A percentile compares a stretch with the other conserved stretches of the same genome.
Evolutionary conservation across 139 green algal species (phyloP).

Genomic region (Mychonastes homosphaera): DNA sequence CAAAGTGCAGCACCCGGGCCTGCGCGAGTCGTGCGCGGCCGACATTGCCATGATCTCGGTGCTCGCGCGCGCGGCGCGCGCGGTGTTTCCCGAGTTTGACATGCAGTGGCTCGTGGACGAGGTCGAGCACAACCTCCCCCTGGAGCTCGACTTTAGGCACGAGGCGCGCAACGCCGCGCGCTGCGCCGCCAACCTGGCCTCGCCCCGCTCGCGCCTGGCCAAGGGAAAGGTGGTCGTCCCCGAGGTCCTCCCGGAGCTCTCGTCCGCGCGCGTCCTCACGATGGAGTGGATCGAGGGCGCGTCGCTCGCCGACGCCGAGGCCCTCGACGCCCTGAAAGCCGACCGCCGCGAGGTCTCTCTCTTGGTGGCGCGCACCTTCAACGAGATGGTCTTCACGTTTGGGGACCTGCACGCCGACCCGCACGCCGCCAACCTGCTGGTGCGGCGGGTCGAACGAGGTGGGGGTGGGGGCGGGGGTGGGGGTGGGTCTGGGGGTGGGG

Average conservation of each 20-base stretch:
- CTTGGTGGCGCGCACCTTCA: conserved; percentile 60
- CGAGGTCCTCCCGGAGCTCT: conserved; percentile 29
- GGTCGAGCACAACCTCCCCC: conserved; percentile 61
- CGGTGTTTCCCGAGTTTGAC: conserved; percentile 41
- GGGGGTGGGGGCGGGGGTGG: no score
- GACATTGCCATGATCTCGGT: conserved; percentile 72
- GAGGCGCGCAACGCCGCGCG: conserved; percentile 61
- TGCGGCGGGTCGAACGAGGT: no score
- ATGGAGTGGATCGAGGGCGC: conserved; percentile 82
- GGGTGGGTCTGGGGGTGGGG: no score
- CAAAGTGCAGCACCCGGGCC: conserved; percentile 78
- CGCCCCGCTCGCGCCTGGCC: conserved; percentile 5
- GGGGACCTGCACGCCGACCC: conserved; percentile 77
- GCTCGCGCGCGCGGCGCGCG: conserved; percentile 45
- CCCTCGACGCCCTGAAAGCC: conserved; percentile 20
- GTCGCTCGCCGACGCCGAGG: conserved; percentile 20
- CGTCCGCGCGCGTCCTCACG: conserved; percentile 55
- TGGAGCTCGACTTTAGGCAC: conserved; percentile 67
- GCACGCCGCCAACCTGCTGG: conserved; percentile 73
- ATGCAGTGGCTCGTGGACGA: conserved; percentile 87
- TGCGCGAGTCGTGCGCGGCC: conserved; percentile 57
- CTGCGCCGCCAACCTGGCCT: conserved; percentile 53
- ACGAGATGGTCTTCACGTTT: conserved; percentile 78
- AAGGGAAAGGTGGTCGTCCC: conserved; percentile 48
- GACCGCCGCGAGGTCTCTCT: conserved; percentile 38